Percentiles rank a stretch among this genome's conserved stretches.
These are phyloP conservation scores for Trypanosoma cruzi DNA, from an alignment of 208 protist species.

Conservation along the genomic window DNA sequence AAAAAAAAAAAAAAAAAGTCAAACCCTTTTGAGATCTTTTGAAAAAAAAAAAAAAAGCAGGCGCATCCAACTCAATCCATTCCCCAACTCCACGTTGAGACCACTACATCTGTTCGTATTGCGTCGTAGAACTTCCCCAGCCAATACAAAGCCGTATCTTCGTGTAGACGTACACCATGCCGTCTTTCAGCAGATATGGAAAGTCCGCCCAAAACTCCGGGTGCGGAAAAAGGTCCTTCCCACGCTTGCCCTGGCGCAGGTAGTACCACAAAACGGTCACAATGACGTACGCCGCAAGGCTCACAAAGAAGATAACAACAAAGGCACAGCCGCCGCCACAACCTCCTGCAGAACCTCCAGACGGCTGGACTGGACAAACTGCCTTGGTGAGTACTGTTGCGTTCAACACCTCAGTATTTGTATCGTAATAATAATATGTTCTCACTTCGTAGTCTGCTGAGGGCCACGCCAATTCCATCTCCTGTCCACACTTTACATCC, in stretches of 20 bases:
- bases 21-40: no score
- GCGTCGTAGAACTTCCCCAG: no score
- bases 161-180: slow-evolving; percentile 18
- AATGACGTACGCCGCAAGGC: slow-evolving; percentile 18
- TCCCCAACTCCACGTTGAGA: no score
- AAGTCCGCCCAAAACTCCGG: slow-evolving; percentile 32
- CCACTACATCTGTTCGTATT: no score
- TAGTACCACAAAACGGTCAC: slow-evolving; percentile 28
- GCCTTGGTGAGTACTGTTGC: slow-evolving; percentile 11
- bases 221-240: slow-evolving; percentile 28
- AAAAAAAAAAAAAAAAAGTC: no score
- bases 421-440: no score
- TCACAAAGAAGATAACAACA: slow-evolving; percentile 31
- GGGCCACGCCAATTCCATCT: not conserved
- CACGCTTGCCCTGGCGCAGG: slow-evolving; percentile 14
- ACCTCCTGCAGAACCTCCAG: not conserved
- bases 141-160: slow-evolving; percentile 21
- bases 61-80: no score
- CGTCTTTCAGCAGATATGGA: slow-evolving; percentile 31
- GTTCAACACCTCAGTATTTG: not conserved
- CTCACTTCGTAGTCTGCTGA: slow-evolving; percentile 3
- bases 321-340: slow-evolving; percentile 32
- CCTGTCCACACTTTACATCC: not conserved
- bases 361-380: not conserved
- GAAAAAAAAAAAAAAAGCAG: no score